These are phyloP conservation scores for Metschnikowia henanensis DNA, from an alignment of 805 yeast species.

Conservation along the genomic window DNA sequence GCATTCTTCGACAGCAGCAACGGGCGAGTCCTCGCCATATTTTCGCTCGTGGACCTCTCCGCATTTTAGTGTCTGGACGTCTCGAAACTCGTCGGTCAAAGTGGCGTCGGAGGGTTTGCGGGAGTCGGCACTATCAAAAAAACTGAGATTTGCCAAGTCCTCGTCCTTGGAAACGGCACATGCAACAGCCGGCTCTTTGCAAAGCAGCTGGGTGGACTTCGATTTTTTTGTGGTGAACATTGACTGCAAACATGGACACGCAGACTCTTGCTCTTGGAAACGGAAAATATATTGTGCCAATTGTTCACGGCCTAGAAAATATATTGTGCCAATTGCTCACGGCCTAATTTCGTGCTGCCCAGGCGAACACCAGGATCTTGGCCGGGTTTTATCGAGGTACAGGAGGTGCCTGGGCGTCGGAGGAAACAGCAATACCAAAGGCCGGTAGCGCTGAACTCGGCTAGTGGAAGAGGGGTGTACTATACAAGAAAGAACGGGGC, in stretches of 20 bases:
- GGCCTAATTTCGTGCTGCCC: no score
- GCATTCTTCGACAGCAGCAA: background rate
- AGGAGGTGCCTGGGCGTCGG: no score
- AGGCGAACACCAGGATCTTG: no score
- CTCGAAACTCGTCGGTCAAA: constrained; percentile 6
- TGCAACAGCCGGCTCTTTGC: constrained; percentile 9
- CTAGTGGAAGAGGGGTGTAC: no score
- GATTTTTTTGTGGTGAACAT: constrained; percentile 3
- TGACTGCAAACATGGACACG: constrained; percentile 7
- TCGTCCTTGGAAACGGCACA: constrained; percentile 1
- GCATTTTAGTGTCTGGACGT: background rate
- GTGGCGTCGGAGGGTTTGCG: constrained; percentile 14
- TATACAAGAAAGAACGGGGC: no score
- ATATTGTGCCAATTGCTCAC: no score
- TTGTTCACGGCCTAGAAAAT: no score
- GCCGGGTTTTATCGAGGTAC: no score
- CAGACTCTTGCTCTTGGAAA: no score
- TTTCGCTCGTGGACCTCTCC: background rate
- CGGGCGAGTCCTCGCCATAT: background rate
- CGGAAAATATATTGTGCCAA: no score
- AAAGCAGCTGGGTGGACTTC: constrained; percentile 9
- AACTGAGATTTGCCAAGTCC: constrained; percentile 1
- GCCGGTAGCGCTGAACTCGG: no score
- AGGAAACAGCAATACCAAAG: no score
- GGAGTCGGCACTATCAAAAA: constrained; percentile 1